Conservation (phyloP, 805 yeast species). For the Saccharomycopsis sp. region DNA sequence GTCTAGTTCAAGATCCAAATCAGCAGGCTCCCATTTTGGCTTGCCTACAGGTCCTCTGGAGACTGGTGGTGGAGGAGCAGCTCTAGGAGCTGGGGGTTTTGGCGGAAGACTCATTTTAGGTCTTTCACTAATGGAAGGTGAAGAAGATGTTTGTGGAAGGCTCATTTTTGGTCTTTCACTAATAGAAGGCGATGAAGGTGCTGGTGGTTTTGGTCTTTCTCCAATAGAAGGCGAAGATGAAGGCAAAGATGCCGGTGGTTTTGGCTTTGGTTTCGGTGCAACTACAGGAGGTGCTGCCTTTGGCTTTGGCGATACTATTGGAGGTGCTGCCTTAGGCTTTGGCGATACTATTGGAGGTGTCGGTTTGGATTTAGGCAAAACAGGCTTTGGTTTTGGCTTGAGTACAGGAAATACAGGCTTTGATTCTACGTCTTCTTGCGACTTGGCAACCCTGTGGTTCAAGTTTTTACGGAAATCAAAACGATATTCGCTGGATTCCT, state of each 20-base stretch:
- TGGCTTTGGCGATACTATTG: too few species aligned
- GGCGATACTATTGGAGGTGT: neutral
- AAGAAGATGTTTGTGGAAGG: conserved; percentile 29
- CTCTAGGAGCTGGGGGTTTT: conserved; percentile 31
- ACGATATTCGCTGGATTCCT: neutral
- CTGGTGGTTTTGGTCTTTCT: conserved; percentile 28
- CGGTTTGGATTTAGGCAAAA: neutral
- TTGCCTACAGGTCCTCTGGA: conserved; percentile 25
- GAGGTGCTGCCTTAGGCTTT: too few species aligned
- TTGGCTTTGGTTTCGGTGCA: conserved; percentile 6
- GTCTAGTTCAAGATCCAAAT: conserved; percentile 36
- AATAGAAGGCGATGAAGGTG: conserved; percentile 24
- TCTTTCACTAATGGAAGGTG: conserved; percentile 17
- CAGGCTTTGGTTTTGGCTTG: conserved; percentile 6
- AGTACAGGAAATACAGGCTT: neutral
- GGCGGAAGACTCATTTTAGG: conserved; percentile 21
- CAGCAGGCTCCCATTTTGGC: conserved; percentile 29
- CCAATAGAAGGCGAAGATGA: conserved; percentile 23
- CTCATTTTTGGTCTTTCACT: conserved; percentile 5
- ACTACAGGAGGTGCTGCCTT: too few species aligned
- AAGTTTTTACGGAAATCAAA: conserved; percentile 1
- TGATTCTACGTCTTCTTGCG: neutral
- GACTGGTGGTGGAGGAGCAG: conserved; percentile 34
- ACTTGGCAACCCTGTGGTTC: neutral
- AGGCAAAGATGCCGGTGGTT: conserved; percentile 5